Evolutionary conservation across 805 yeast species (phyloP).

Genomic region (Komagataella ulmi): DNA sequence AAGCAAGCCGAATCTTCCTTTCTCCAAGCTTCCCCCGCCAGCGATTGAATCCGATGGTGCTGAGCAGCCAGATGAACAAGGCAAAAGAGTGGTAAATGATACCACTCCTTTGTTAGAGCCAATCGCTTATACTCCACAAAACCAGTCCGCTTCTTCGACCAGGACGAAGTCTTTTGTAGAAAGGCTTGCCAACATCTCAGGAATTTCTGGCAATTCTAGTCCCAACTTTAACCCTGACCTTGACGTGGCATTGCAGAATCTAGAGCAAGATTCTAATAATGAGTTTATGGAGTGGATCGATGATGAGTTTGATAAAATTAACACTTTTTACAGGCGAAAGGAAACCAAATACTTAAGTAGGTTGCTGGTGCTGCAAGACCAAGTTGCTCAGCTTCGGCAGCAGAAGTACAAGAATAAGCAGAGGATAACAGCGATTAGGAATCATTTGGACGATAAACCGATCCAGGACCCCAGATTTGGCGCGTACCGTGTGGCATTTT

Average conservation of each 20-base stretch:
- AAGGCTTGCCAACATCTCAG: constrained; percentile 8
- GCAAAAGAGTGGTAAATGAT: neutral
- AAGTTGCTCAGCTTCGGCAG: constrained; percentile 47
- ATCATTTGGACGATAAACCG: neutral
- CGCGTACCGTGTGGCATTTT: neutral
- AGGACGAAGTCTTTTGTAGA: constrained; percentile 13
- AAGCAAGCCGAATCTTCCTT: neutral
- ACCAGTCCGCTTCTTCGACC: neutral
- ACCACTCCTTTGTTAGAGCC: neutral
- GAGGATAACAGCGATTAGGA: constrained; percentile 5
- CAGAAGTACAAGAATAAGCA: constrained; percentile 23
- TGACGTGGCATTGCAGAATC: neutral
- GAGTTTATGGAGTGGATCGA: constrained; percentile 62
- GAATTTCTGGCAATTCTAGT: constrained; percentile 4
- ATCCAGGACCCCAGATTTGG: neutral
- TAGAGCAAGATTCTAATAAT: constrained; percentile 15
- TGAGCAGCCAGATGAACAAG: neutral
- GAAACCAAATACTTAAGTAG: constrained; percentile 51
- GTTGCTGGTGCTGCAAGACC: constrained; percentile 51
- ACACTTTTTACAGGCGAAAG: constrained; percentile 42
- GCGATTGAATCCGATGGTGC: neutral
- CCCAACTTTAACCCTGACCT: neutral
- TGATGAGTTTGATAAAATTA: constrained; percentile 42
- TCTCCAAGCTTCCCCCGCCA: neutral
- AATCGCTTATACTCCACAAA: neutral